Evolutionary conservation across 2,329 filamentous ascomycete species (phyloP), one percentile per base, ranked within the genome.

Genomic region (Botryotinia calthae): DNA sequence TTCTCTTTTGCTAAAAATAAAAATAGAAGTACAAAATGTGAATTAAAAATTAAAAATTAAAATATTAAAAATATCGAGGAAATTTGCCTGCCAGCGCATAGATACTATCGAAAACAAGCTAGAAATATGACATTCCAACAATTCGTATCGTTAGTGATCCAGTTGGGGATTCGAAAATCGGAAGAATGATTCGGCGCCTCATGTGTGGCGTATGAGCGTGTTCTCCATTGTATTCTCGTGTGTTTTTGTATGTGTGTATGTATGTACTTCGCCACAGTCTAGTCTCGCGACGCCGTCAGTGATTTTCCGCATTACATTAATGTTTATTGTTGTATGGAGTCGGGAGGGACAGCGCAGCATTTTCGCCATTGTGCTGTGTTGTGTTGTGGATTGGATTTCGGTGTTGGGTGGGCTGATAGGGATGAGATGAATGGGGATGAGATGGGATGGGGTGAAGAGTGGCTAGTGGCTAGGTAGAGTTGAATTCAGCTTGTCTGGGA

Each of bases 401-500:
- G 37, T 34, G 34, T 34, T 9, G 37, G 1, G 37, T 37, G 37
- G 48, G 4, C 12, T n/a, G 25, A 51, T 51, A 4, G 25, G 48
- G 10, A 42, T 42, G 40, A 34, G 34, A 34, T 34, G 40, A n/a
- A n/a, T n/a, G n/a, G n/a, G 14, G 40, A 42, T 10, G 48, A 22
- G 9, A 40, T 40, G 40, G 34, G 34, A 37, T 9, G 40, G 14
- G 40, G 14, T 10, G 46, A 25, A n/a, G 14, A 3, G 48, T n/a
- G 48, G 25, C 48, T 51, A n/a, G 59, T 34, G 34, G 34, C 34
- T 34, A 4, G 7, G 34, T 34, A 34, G 34, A n/a, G 48, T 42
- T 48, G 46, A 74, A 74, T 75, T 79, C 78, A 79, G 78, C 78
- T 79, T 70, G 73, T 54, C 74, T 70, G 75, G 78, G 78, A 76